Conservation (phyloP, 2,329 filamentous ascomycete genomes). For the Verticillium isaacii region DNA sequence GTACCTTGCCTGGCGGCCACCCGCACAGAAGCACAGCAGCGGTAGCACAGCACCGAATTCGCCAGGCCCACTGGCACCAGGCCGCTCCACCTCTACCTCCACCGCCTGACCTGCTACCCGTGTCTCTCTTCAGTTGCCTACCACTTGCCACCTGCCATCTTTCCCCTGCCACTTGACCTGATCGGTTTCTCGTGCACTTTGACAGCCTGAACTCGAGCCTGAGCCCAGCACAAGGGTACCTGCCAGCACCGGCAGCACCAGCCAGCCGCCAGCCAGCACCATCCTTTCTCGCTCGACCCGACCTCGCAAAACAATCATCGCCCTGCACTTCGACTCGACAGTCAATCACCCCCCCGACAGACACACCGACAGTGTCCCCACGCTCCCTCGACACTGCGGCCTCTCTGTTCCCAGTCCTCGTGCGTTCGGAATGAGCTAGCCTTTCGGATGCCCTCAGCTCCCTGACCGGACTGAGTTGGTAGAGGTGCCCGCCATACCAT, state of each 20-base stretch:
- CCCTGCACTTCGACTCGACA: background rate
- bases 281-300: background rate
- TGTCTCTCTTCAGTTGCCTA: background rate
- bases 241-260: background rate
- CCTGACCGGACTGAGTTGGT: slow-evolving; percentile 52
- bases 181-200: background rate
- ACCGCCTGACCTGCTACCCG: background rate
- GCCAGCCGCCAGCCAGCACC: background rate
- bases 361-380: slow-evolving; percentile 1
- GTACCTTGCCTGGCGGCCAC: background rate
- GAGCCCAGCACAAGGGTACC: background rate
- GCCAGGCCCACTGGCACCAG: background rate
- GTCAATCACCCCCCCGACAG: background rate
- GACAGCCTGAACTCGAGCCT: background rate
- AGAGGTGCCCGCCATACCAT: background rate
- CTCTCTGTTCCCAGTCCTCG: slow-evolving; percentile 3
- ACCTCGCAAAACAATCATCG: background rate
- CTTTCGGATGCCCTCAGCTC: slow-evolving; percentile 51
- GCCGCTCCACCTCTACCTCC: background rate
- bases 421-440: slow-evolving; percentile 53
- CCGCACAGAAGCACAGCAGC: background rate
- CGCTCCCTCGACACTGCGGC: slow-evolving; percentile 2
- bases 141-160: background rate
- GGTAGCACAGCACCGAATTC: background rate
- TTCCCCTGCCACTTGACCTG: background rate